Evolutionary conservation across 2,329 filamentous ascomycete genomes (phyloP).

Genomic region (Colletotrichum tamarilloi): DNA sequence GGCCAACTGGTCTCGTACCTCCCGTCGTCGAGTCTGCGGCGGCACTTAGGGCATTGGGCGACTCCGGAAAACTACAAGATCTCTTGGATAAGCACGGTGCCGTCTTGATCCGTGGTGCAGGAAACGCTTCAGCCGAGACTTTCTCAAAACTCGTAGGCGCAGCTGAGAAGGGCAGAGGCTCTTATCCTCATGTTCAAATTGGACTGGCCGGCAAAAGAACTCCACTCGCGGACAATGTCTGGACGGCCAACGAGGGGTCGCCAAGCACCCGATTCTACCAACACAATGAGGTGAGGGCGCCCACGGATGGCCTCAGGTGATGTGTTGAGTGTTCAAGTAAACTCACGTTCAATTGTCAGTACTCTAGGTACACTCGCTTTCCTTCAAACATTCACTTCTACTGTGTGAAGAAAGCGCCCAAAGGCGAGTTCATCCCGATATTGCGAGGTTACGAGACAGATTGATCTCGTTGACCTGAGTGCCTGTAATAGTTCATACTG

Average conservation of each 20-base stretch:
- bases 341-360: conserved; percentile 1
- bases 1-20: background rate
- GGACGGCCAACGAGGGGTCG: conserved; percentile 38
- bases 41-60: conserved; percentile 14
- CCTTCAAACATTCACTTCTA: conserved; percentile 37
- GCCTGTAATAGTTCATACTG: background rate
- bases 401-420: conserved; percentile 32
- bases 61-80: conserved; percentile 31
- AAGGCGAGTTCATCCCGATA: background rate
- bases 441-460: too few relatives aligned
- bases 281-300: conserved; percentile 35
- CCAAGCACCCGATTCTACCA: conserved; percentile 37
- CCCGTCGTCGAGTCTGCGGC: conserved; percentile 14
- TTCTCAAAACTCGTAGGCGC: conserved; percentile 36
- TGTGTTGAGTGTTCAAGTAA: background rate
- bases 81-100: conserved; percentile 31
- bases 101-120: conserved; percentile 31
- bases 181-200: conserved; percentile 44
- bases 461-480: too few relatives aligned
- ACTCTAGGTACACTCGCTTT: conserved; percentile 36
- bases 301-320: background rate
- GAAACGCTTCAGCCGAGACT: conserved; percentile 32
- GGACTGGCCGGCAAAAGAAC: conserved; percentile 37
- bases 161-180: conserved; percentile 28
- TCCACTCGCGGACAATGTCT: conserved; percentile 34